Percentiles rank a stretch among this genome's conserved stretches.
These are phyloP conservation scores for Trichoderma virens DNA, from an alignment of 495 filamentous ascomycete species.

Conservation along the genomic window DNA sequence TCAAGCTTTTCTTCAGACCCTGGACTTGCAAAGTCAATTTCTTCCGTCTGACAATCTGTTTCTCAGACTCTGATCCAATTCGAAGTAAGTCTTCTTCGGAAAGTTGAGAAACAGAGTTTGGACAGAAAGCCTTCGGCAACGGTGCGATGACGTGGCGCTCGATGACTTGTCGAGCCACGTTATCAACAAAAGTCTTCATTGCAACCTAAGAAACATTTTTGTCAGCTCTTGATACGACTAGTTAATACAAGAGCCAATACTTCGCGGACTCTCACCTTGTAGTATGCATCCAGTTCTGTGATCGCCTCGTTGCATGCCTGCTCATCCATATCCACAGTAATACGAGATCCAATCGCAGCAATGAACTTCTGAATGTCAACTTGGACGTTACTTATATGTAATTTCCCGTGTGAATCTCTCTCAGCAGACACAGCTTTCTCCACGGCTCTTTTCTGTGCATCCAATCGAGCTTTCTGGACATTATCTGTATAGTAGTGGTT, in stretches of 20 bases:
- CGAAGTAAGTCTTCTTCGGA: conserved; percentile 13
- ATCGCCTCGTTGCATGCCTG: conserved; percentile 10
- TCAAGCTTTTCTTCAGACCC: not conserved
- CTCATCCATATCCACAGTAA: conserved; percentile 16
- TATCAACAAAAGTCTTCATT: conserved; percentile 34
- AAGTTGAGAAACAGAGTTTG: conserved; percentile 9
- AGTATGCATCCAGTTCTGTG: conserved; percentile 22
- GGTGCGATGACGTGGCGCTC: conserved; percentile 24
- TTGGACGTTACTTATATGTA: not conserved
- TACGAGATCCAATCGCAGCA: not conserved
- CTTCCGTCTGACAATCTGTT: not conserved
- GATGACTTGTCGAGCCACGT: conserved; percentile 32
- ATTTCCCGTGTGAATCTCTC: not conserved
- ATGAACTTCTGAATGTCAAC: not conserved
- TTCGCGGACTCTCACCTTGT: conserved; percentile 18
- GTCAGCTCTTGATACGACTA: not conserved
- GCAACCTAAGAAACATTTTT: conserved; percentile 22
- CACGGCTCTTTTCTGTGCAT: not conserved
- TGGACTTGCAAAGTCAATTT: not conserved
- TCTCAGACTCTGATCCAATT: conserved; percentile 12
- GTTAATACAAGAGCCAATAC: too few species aligned
- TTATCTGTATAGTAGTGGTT: conserved; percentile 23
- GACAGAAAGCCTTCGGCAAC: conserved; percentile 12
- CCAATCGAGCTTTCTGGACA: conserved; percentile 12
- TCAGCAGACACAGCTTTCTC: not conserved